Conservation (phyloP, 306 rosid species). For the Prinsepia uniflora region DNA sequence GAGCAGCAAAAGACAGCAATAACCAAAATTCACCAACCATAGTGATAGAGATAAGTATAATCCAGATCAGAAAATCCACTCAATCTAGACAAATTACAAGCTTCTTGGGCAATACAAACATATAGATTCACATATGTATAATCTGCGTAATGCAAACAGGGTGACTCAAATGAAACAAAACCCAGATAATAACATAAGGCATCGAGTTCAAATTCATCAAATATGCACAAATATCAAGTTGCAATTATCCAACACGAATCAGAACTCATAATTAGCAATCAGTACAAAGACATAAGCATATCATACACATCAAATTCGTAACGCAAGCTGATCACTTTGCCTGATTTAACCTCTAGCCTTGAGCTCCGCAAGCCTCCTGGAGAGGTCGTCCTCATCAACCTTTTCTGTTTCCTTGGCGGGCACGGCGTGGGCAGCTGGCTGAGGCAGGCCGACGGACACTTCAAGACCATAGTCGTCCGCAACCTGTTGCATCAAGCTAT, state of each 20-base stretch:
- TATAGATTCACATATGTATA: neutral
- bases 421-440: constrained; percentile 80
- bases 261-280: neutral
- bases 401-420: constrained; percentile 77
- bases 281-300: constrained; percentile 8
- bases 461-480: constrained; percentile 95
- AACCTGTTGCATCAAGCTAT: constrained; percentile 92
- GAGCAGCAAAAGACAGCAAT: neutral
- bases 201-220: constrained; percentile 12
- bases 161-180: neutral
- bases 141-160: neutral
- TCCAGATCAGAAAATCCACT: neutral
- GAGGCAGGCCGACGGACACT: constrained; percentile 91
- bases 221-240: constrained; percentile 38
- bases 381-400: constrained; percentile 79
- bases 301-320: constrained; percentile 11
- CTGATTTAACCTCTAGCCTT: constrained; percentile 78
- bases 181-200: neutral
- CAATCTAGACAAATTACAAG: neutral
- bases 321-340: neutral
- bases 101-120: neutral
- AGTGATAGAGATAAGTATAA: neutral
- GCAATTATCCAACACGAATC: neutral
- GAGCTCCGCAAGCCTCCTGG: constrained; percentile 91
- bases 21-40: neutral